Evolutionary conservation across 768 basidiomycete genomes (phyloP).

Genomic region (Neoboletus magnificus): DNA sequence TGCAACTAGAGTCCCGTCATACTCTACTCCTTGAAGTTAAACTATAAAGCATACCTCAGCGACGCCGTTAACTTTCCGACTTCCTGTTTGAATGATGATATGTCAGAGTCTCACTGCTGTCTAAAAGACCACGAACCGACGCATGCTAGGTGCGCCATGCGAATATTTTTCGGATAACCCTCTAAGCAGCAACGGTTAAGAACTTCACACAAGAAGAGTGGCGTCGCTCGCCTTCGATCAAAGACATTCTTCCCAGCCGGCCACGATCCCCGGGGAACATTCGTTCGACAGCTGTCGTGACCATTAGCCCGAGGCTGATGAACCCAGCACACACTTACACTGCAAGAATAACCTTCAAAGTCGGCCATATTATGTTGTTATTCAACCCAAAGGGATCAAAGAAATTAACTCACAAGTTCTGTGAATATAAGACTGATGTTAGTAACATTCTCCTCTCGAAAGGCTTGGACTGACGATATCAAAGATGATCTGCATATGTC

Average conservation of each 20-base stretch:
- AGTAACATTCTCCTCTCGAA: background rate
- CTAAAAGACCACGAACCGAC: conserved; percentile 46
- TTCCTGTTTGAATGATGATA: conserved; percentile 40
- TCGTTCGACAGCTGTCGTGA: conserved; percentile 67
- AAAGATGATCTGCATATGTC: conserved; percentile 90
- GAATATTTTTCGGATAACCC: conserved; percentile 79
- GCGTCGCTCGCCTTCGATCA: conserved; percentile 71
- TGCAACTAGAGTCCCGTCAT: conserved; percentile 54
- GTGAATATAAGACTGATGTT: conserved; percentile 18
- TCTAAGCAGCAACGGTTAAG: conserved; percentile 41
- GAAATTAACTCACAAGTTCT: conserved; percentile 36
- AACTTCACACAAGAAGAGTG: background rate
- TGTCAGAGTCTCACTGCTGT: background rate
- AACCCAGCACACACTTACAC: conserved; percentile 38
- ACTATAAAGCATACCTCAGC: conserved; percentile 58
- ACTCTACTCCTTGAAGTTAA: background rate
- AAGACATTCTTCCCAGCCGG: conserved; percentile 77
- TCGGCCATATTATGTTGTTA: background rate
- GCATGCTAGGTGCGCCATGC: conserved; percentile 90
- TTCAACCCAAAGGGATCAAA: background rate
- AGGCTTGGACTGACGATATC: conserved; percentile 63
- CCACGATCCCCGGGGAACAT: conserved; percentile 88
- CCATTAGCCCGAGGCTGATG: background rate
- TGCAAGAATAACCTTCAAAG: conserved; percentile 54
- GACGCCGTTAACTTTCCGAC: conserved; percentile 91